Base-by-base conservation (phyloP, 202 grass and related monocot species). In the Zoysia matrella region DNA sequence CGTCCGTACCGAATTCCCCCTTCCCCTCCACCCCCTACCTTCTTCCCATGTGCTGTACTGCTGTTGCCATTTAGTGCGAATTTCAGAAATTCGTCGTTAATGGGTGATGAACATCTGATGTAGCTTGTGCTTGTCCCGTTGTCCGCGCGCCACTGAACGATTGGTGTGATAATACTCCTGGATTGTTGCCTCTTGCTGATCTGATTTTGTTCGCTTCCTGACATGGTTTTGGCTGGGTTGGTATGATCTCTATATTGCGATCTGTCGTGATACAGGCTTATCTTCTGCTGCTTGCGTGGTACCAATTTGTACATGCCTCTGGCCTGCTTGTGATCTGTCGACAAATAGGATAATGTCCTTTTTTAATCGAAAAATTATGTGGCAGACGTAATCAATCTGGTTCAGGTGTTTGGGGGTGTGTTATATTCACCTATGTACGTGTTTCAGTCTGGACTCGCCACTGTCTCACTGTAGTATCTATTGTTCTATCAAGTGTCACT, bases 1-100 rank as follows among this genome's bases (percentile, higher is more conserved):
- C 74, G 92, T 94, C 50, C 83, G 88, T 91, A 89, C 66, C 44
- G 6, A 75, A 74, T 44, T 74, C 43, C 11, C 50, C 3, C 39
- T 63, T 63, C 60, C 58, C 3, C 69, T 22, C 15, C 43, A 68
- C 66, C 12, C 3, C 54, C n/a, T 46, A 0, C 7, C 8, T 61
- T 60, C 2, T 11, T 63, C 18, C 3, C 4, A 6, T 60, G 43
- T 58, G 62, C 43, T 58, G 6, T 11, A 9, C 60, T 62, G 18
- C 7, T 7, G 18, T 30, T 61, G 22, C 2, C 0, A 36, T 62
- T 62, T 10, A 39, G 60, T 58, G 8, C 8, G 8, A 39, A 63
- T 63, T 63, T 63, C 22, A 40, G 22, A 39, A 63, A 40, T 63
- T 9, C 22, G 3, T 4, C 1, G 8, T 8, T 30, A 7, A 9